A percentile compares a stretch with the other conserved stretches of the same genome.
Conservation (phyloP, 202 grass and related monocot genomes). For the Eragrostis tef region DNA sequence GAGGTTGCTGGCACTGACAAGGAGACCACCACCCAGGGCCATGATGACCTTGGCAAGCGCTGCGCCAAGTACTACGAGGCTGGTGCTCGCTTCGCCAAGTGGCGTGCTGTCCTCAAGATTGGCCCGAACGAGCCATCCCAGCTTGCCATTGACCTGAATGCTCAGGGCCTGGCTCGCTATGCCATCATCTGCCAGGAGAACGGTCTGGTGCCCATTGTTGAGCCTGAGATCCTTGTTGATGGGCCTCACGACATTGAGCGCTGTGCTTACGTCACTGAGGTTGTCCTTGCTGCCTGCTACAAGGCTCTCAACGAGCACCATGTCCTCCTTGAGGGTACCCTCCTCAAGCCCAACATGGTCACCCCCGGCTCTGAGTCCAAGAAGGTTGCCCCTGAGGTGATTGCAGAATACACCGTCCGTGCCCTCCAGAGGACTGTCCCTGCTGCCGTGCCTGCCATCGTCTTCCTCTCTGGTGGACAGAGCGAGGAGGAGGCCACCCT, state of each 20-base stretch:
- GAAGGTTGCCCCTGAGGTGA: constrained; percentile 72
- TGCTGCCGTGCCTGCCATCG: constrained; percentile 71
- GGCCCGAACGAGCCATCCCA: constrained; percentile 71
- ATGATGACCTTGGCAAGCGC: constrained; percentile 80
- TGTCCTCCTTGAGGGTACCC: constrained; percentile 76
- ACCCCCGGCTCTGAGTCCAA: constrained; percentile 72
- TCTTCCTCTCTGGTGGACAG: constrained; percentile 89
- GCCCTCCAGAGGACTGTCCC: constrained; percentile 79
- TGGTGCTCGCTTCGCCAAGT: constrained; percentile 87
- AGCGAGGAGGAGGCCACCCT: constrained; percentile 80
- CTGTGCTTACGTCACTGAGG: constrained; percentile 65
- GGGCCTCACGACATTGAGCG: constrained; percentile 73
- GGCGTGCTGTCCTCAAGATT: constrained; percentile 88
- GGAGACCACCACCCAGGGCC: constrained; percentile 88
- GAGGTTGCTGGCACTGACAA: constrained; percentile 63
- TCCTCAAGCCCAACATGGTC: constrained; percentile 94
- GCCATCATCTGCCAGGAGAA: constrained; percentile 96
- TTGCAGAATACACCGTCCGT: constrained; percentile 70
- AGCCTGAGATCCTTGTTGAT: constrained; percentile 89
- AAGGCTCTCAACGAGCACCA: constrained; percentile 90
- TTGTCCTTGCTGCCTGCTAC: constrained; percentile 80
- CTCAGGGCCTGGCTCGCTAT: constrained; percentile 75
- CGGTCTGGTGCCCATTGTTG: constrained; percentile 80
- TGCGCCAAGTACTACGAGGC: constrained; percentile 81
- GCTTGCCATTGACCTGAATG: constrained; percentile 74